A percentile compares a stretch with the other conserved stretches of the same genome.
phyloP scores from a whole-genome alignment of 768 basidiomycete species.

The Ramaria sp. region DNA sequence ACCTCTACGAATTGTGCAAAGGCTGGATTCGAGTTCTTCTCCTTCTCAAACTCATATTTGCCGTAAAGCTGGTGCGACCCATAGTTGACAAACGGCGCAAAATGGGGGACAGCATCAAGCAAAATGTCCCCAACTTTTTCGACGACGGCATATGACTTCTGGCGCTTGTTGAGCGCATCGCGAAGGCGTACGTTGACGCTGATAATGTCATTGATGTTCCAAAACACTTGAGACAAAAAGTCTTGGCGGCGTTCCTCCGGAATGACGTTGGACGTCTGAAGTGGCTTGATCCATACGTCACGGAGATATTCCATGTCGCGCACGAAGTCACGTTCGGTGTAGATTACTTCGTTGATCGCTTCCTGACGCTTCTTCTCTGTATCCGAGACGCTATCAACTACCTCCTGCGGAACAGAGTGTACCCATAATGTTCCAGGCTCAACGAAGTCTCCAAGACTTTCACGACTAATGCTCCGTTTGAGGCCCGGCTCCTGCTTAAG shows the following conservation, averaged over 20 bases:
- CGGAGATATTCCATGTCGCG: constrained; percentile 96
- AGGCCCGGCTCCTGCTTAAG: constrained; percentile 90
- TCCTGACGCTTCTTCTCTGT: constrained; percentile 94
- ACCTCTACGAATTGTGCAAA: constrained; percentile 97
- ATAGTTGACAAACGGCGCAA: constrained; percentile 89
- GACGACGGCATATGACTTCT: constrained; percentile 91
- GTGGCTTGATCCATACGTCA: constrained; percentile 90
- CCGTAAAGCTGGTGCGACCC: constrained; percentile 96
- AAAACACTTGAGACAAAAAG: constrained; percentile 92
- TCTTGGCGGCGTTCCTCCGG: constrained; percentile 65
- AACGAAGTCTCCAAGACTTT: constrained; percentile 71
- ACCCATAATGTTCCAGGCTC: constrained; percentile 89
- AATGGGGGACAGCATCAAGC: constrained; percentile 75
- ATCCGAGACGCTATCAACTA: constrained; percentile 86
- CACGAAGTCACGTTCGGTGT: constrained; percentile 95
- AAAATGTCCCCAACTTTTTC: constrained; percentile 88
- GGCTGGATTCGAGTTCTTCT: constrained; percentile 84
- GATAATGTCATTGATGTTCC: constrained; percentile 94
- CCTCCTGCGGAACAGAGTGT: constrained; percentile 90
- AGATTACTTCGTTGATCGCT: constrained; percentile 92
- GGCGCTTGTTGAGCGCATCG: constrained; percentile 88
- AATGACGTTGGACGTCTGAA: constrained; percentile 69
- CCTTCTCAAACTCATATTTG: constrained; percentile 98
- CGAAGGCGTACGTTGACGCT: constrained; percentile 84
- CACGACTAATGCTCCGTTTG: constrained; percentile 71